These are phyloP conservation scores for Gaillardinia entomophila DNA, from an alignment of 805 yeast species.

Conservation along the genomic window DNA sequence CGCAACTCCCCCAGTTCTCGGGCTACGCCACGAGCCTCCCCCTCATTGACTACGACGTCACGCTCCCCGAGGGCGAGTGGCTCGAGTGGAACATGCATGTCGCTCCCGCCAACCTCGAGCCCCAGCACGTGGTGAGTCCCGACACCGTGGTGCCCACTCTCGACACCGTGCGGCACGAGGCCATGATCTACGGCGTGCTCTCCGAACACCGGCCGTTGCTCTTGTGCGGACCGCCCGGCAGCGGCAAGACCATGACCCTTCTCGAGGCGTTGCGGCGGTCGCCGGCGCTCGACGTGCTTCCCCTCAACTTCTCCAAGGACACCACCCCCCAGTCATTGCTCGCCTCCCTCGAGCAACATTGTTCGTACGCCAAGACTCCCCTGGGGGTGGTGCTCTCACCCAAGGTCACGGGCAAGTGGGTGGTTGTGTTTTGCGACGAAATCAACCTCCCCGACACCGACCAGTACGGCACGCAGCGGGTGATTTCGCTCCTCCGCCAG, in stretches of 20 bases:
- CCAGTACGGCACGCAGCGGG: constrained; percentile 65
- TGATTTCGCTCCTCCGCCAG: constrained; percentile 68
- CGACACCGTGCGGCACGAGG: constrained; percentile 69
- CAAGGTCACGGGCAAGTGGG: constrained; percentile 54
- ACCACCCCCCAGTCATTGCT: constrained; percentile 59
- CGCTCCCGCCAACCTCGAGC: constrained; percentile 42
- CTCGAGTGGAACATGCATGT: constrained; percentile 33
- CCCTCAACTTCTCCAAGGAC: constrained; percentile 79
- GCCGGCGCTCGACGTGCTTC: constrained; percentile 52
- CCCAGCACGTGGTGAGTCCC: constrained; percentile 55
- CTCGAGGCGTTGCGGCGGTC: constrained; percentile 59
- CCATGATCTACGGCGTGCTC: constrained; percentile 50
- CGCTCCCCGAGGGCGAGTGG: constrained; percentile 46
- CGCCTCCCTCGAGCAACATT: constrained; percentile 65
- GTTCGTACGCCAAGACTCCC: constrained; percentile 50
- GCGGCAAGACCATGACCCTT: constrained; percentile 92
- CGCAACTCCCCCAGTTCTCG: constrained; percentile 11
- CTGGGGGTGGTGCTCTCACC: constrained; percentile 57
- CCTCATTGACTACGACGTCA: constrained; percentile 38
- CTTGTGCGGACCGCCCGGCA: constrained; percentile 95
- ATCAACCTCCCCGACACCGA: constrained; percentile 76
- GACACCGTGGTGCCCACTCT: constrained; percentile 69
- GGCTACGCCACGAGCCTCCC: constrained; percentile 8
- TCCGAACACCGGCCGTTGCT: constrained; percentile 55
- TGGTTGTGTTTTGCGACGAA: constrained; percentile 88